These are phyloP conservation scores for Tetrahymena malaccensis DNA, from an alignment of 73 alveolate species.

Conservation along the genomic window DNA sequence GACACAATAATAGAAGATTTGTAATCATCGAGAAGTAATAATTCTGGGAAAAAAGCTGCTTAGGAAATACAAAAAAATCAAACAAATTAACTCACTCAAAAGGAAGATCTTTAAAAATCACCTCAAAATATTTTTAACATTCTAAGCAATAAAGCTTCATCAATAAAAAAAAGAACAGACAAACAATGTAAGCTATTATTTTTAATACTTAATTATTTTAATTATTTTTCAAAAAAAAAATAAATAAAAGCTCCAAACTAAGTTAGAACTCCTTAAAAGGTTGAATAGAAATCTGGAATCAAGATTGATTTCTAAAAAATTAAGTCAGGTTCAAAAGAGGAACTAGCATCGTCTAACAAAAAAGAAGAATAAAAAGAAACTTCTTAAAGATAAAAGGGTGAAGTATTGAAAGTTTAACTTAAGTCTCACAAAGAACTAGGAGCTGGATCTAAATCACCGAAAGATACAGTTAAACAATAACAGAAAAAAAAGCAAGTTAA, in stretches of 20 bases:
- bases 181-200: not conserved
- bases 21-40: not conserved
- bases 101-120: not conserved
- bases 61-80: not conserved
- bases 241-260: not conserved
- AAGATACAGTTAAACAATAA: not conserved
- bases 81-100: not conserved
- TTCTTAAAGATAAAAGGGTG: not conserved
- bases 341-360: not conserved
- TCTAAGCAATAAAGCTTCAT: not conserved
- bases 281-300: not conserved
- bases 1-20: not conserved
- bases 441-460: not conserved
- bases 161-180: not conserved
- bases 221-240: too few relatives aligned
- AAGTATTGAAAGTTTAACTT: not conserved
- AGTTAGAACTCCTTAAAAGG: not conserved
- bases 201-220: too few relatives aligned
- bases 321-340: not conserved
- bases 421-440: not conserved
- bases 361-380: not conserved
- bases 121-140: not conserved
- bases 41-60: not conserved
- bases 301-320: not conserved
- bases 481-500: not conserved